These are phyloP conservation scores for Phytophthora cryptogea DNA, from an alignment of 352 stramenopile species.

Conservation along the genomic window DNA sequence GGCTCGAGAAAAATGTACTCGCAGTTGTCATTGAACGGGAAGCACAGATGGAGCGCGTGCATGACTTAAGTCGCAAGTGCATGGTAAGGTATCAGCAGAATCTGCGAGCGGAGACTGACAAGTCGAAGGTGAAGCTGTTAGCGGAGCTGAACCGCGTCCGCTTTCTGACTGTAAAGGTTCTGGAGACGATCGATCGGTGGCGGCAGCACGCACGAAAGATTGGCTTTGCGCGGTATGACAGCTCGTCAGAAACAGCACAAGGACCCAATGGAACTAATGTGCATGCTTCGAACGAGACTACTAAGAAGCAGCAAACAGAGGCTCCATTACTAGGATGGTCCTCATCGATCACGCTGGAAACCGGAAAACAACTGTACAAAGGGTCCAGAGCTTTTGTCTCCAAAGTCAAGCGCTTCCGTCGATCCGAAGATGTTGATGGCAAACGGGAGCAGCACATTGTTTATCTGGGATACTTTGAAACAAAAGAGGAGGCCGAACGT, in stretches of 20 bases:
- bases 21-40: slow-evolving; percentile 65
- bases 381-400: slow-evolving; percentile 73
- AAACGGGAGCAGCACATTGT: slow-evolving; percentile 64
- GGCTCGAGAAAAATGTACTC: slow-evolving; percentile 67
- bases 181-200: slow-evolving; percentile 73
- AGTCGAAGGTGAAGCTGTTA: slow-evolving; percentile 42
- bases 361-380: slow-evolving; percentile 67
- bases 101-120: slow-evolving; percentile 48
- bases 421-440: slow-evolving; percentile 53
- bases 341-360: slow-evolving; percentile 67
- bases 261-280: not conserved
- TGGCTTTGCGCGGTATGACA: slow-evolving; percentile 54
- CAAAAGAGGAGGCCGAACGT: slow-evolving; percentile 65
- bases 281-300: not conserved
- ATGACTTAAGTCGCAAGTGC: slow-evolving; percentile 48
- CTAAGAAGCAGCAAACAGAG: slow-evolving; percentile 14
- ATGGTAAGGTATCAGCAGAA: slow-evolving; percentile 75
- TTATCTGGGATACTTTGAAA: slow-evolving; percentile 75
- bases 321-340: slow-evolving; percentile 60
- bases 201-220: slow-evolving; percentile 51
- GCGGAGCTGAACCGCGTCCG: slow-evolving; percentile 55
- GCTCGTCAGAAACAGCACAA: slow-evolving; percentile 1
- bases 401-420: slow-evolving; percentile 75
- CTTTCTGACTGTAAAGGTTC: slow-evolving; percentile 70
- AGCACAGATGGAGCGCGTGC: slow-evolving; percentile 46